These are phyloP conservation scores for Orbilia blumenaviensis DNA, from an alignment of 2,329 filamentous ascomycete genomes.

Conservation along the genomic window DNA sequence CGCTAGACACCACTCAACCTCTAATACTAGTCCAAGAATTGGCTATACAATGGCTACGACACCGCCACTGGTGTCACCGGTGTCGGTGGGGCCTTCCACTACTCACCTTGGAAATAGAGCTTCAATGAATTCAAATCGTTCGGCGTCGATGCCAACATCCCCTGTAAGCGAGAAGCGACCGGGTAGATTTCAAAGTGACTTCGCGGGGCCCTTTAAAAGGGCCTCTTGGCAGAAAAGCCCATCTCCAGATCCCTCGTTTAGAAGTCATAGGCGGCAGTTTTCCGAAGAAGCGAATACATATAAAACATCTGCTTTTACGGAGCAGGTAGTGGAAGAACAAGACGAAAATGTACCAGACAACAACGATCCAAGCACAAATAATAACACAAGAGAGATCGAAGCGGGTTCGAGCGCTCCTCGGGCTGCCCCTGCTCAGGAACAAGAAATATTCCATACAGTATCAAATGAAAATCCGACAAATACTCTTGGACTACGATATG, in stretches of 20 bases:
- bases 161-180: constrained; percentile 29
- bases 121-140: constrained; percentile 10
- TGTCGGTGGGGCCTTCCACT: neutral
- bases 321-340: constrained; percentile 29
- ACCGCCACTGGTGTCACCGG: constrained; percentile 21
- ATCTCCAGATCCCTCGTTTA: constrained; percentile 37
- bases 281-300: constrained; percentile 27
- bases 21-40: neutral
- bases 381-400: neutral
- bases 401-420: neutral
- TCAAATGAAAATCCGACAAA: neutral
- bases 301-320: constrained; percentile 34
- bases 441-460: constrained; percentile 6
- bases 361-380: neutral
- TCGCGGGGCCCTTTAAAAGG: constrained; percentile 3
- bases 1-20: neutral
- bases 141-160: constrained; percentile 11
- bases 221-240: constrained; percentile 24
- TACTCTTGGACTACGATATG: constrained; percentile 31
- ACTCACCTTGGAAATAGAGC: neutral
- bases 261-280: constrained; percentile 31
- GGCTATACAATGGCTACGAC: constrained; percentile 26
- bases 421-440: neutral
- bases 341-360: neutral
- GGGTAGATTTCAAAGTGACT: constrained; percentile 37